Evolutionary conservation across 768 basidiomycete genomes (phyloP).

Genomic region (Termitomyces sp.): DNA sequence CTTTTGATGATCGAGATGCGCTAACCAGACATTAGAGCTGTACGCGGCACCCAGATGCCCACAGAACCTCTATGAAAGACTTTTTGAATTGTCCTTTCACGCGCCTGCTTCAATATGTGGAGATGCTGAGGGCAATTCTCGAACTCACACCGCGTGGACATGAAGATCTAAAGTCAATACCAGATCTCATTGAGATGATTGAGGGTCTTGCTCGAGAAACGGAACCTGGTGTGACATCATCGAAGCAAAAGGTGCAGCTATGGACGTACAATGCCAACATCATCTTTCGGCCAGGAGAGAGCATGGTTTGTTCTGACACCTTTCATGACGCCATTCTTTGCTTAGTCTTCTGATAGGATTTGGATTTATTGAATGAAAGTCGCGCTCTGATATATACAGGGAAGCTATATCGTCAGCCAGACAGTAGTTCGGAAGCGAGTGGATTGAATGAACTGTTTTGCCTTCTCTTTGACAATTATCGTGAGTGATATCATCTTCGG

Average conservation of each 20-base stretch:
- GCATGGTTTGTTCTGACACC: conserved; percentile 40
- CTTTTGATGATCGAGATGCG: background rate
- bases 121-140: conserved; percentile 75
- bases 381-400: conserved; percentile 83
- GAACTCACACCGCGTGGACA: conserved; percentile 75
- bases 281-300: conserved; percentile 74
- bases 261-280: conserved; percentile 82
- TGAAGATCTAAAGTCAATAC: conserved; percentile 77
- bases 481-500: conserved; percentile 40
- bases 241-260: conserved; percentile 86
- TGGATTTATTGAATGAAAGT: conserved; percentile 85
- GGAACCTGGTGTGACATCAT: conserved; percentile 80
- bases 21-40: conserved; percentile 29
- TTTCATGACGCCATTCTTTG: background rate
- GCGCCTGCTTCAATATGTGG: conserved; percentile 81
- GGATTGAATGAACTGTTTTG: conserved; percentile 87
- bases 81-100: conserved; percentile 92
- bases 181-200: conserved; percentile 87
- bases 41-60: conserved; percentile 69
- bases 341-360: conserved; percentile 45
- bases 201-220: conserved; percentile 82
- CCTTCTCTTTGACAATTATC: conserved; percentile 91
- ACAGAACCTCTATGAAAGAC: conserved; percentile 83
- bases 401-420: conserved; percentile 78
- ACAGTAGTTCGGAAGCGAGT: conserved; percentile 71